Base-by-base conservation (phyloP, 768 basidiomycete species). In the Dentipellis sp. region DNA sequence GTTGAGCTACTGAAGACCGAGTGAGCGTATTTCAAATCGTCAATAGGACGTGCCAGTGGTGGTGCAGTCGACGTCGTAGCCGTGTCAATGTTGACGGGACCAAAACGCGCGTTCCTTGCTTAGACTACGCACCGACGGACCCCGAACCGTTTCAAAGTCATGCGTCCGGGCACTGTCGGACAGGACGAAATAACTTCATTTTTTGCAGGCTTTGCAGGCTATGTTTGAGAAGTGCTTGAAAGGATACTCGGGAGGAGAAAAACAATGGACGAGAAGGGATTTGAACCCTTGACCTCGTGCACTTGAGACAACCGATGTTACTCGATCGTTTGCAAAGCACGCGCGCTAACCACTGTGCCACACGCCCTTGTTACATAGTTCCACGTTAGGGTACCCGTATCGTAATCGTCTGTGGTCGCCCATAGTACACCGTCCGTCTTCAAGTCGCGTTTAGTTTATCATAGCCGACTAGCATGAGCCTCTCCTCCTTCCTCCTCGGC, bases 321-420 rank as follows among this genome's bases (percentile, higher is more conserved):
- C 19, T 19, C 48, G 22, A 16, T 14, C 11, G 16, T 22, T 7
- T 62, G 61, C 61, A 62, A 62, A 62, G 61, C 61, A 54, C 57
- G 54, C 61, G 60, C 61, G 61, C 61, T 62, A 58, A 29, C 61
- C 61, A 62, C 61, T 62, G 61, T 59, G 61, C 60, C 57, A 62
- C 58, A 52, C 40, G 61, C 61, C 61, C 61, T 9, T 58, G 1
- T 16, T 12, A 19, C 34, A 58, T 9, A 0, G 29, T 12, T 10
- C 47, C 57, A 34, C 22, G 7, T 42, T 40, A n/a, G 10, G 39
- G 10, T 40, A n/a, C 39, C n/a, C 11, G 17, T 16, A 19, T 11
- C n/a, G 3, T 5, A 1, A 16, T 6, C 10, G 16, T 45, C 1
- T 40, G 19, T 21, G 22, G 23, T 11, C 11, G 16, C 19, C 17